Conservation (phyloP, 495 filamentous ascomycete species). For the Apodospora peruviana region DNA sequence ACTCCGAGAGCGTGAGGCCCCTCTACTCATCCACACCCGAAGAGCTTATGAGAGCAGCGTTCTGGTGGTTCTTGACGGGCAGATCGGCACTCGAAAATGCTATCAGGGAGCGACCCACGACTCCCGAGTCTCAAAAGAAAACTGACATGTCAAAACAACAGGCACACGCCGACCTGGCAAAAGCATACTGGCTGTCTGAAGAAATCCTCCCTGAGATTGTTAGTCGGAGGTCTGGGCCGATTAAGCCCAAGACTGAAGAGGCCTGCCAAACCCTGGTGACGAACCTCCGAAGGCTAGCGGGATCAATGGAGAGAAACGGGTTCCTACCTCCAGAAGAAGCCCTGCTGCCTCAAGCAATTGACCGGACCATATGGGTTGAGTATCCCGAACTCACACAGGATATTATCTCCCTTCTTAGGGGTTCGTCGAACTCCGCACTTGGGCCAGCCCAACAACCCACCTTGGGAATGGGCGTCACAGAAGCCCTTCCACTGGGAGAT, state of each 20-base stretch:
- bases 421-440: conserved; percentile 46
- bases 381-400: conserved; percentile 67
- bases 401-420: conserved; percentile 59
- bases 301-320: conserved; percentile 77
- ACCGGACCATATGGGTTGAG: conserved; percentile 69
- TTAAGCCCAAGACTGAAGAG: conserved; percentile 38
- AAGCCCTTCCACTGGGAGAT: conserved; percentile 71
- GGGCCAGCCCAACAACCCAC: conserved; percentile 23
- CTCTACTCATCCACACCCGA: conserved; percentile 51
- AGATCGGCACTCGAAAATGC: conserved; percentile 64
- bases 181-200: conserved; percentile 74
- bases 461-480: conserved; percentile 45
- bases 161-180: conserved; percentile 73
- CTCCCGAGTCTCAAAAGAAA: conserved; percentile 31
- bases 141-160: conserved; percentile 51
- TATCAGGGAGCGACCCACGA: conserved; percentile 55
- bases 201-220: conserved; percentile 54
- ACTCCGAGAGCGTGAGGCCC: conserved; percentile 65
- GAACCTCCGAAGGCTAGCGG: conserved; percentile 63
- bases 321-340: conserved; percentile 62
- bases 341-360: conserved; percentile 58
- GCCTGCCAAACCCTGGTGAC: conserved; percentile 52
- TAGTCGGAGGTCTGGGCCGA: conserved; percentile 25
- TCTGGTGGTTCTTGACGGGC: conserved; percentile 88
- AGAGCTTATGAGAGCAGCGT: conserved; percentile 62